Percentiles rank a stretch among this genome's conserved stretches.
Conservation (phyloP, 2,329 filamentous ascomycete genomes). For the Neocucurbitaria cava region DNA sequence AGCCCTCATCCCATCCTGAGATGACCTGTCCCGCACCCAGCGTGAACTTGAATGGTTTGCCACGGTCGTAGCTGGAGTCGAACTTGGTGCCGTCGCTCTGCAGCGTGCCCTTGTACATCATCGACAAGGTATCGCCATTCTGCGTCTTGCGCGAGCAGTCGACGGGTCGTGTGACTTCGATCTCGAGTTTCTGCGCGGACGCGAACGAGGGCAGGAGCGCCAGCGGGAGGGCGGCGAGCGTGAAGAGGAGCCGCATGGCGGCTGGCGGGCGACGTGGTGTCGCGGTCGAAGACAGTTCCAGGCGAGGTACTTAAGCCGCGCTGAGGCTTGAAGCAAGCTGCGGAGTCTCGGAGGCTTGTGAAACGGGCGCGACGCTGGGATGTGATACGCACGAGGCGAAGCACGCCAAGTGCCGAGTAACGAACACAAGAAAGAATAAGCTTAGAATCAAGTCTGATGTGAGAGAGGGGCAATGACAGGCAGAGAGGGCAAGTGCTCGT, state of each 20-base stretch:
- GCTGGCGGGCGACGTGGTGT: conserved; percentile 4
- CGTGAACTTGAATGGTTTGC: conserved; percentile 76
- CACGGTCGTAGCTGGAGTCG: conserved; percentile 82
- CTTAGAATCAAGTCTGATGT: background rate
- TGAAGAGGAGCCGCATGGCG: conserved; percentile 39
- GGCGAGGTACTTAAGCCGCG: conserved; percentile 8
- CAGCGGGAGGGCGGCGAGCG: conserved; percentile 31
- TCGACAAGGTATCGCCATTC: conserved; percentile 55
- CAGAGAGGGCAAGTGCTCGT: background rate
- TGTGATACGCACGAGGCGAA: conserved; percentile 11
- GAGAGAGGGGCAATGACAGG: background rate
- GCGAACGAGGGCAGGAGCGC: conserved; percentile 29
- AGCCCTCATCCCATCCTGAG: conserved; percentile 90
- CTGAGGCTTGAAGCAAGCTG: conserved; percentile 5
- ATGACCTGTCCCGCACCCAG: conserved; percentile 87
- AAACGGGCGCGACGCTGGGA: conserved; percentile 5
- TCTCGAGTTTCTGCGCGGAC: conserved; percentile 41
- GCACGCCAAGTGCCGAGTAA: conserved; percentile 7
- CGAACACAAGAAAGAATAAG: conserved; percentile 2
- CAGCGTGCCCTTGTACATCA: conserved; percentile 60
- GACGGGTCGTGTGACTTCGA: conserved; percentile 52
- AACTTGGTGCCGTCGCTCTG: conserved; percentile 74
- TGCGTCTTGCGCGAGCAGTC: conserved; percentile 54
- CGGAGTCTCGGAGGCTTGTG: conserved; percentile 16
- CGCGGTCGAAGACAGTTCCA: background rate